Conservation (phyloP, 2,329 filamentous ascomycete species). For the Alternaria arborescens region DNA sequence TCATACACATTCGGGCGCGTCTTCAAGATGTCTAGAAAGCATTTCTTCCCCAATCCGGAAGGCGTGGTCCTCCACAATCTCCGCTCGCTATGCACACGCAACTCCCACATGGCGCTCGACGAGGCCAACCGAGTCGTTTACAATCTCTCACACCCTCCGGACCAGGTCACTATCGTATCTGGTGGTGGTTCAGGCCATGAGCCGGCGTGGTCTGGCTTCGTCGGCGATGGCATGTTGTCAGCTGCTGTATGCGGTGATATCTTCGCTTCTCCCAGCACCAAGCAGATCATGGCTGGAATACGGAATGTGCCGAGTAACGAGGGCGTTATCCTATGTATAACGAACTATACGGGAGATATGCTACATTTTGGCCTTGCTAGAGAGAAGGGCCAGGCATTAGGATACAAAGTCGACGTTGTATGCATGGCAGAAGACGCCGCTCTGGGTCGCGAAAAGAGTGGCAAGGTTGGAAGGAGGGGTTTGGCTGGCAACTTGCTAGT, state of each 20-base stretch:
- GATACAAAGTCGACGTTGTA: constrained; percentile 58
- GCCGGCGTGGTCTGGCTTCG: constrained; percentile 60
- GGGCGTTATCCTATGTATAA: constrained; percentile 59
- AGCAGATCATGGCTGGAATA: constrained; percentile 61
- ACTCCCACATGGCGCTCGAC: constrained; percentile 56
- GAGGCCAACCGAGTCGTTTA: constrained; percentile 59
- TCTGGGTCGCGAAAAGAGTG: constrained; percentile 58
- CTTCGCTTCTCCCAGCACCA: constrained; percentile 58
- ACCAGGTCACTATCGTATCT: constrained; percentile 57
- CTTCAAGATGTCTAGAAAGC: constrained; percentile 61
- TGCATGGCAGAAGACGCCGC: constrained; percentile 60
- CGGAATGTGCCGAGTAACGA: constrained; percentile 56
- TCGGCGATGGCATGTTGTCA: constrained; percentile 59
- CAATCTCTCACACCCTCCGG: constrained; percentile 54
- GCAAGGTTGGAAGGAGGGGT: constrained; percentile 59
- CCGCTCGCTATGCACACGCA: constrained; percentile 57
- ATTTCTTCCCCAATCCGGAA: constrained; percentile 62
- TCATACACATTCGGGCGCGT: neutral
- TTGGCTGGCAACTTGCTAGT: constrained; percentile 62
- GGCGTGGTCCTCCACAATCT: constrained; percentile 61
- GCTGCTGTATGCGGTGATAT: constrained; percentile 60
- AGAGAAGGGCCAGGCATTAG: constrained; percentile 57
- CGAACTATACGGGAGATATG: constrained; percentile 61
- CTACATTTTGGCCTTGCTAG: constrained; percentile 60
- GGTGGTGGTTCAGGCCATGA: constrained; percentile 60